Base-by-base conservation (phyloP, 108 stramenopile species). In the Cyclotella atomus region DNA sequence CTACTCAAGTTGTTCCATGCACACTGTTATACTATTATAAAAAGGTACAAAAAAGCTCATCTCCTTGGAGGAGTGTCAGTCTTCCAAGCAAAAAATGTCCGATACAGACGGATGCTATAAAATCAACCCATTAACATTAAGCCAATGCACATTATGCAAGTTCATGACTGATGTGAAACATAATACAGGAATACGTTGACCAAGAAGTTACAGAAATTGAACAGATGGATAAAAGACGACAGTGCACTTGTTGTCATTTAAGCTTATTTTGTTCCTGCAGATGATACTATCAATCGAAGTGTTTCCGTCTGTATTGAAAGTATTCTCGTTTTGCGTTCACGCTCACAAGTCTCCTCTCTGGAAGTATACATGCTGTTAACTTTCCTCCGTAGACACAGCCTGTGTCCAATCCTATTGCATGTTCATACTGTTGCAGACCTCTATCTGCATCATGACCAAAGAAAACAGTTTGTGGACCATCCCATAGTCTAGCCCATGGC, bases 381-480 rank as follows among this genome's bases (percentile, higher is more conserved):
- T 89, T 70, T 41, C 97, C 96, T 29, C 97, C 97, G 59, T 98
- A 98, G 1, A 98, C 97, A 52, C 95, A 97, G 23, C 94, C 97
- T 14, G 97, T 97, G 72, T 98, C 98, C 36, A 97, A 47, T 7
- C 98, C 95, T 35, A 97, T 88, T 8, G 96, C 96, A 71, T 96
- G 89, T 53, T 97, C 93, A 38, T 94, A 89, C 59, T 91, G 87
- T 60, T 97, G 97, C 29, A 98, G 77, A 19, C 96, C 96, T 45
- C 96, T 79, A 53, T 92, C 92, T 7, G 97, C 96, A 85, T 98
- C 97, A 73, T 98, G 97, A 10, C 97, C 97, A 72, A 96, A 98
- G 3, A 94, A 81, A 19, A 97, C 90, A 2, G 93, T 96, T 55
- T 94, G 87, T 2, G 97, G 96, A 5, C 97, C 97, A 76, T 93